phyloP scores from a whole-genome alignment of 2,329 filamentous ascomycete genomes.

The Alternaria panax region DNA sequence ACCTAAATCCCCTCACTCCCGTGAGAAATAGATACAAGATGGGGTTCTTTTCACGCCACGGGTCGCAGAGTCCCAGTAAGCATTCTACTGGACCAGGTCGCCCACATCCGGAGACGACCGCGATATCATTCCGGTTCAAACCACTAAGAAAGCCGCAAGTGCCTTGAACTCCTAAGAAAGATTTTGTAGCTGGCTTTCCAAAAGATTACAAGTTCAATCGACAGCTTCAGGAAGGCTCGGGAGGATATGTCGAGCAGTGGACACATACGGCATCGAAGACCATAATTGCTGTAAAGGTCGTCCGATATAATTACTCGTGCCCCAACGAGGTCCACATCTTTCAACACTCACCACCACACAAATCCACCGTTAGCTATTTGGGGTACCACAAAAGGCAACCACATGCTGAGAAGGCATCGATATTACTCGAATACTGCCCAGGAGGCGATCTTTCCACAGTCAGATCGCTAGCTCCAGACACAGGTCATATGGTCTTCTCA shows the following conservation, averaged over 20 bases:
- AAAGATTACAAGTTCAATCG: neutral
- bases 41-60: neutral
- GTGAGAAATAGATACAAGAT: neutral
- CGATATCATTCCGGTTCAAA: neutral
- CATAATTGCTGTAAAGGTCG: conserved; percentile 24
- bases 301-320: neutral
- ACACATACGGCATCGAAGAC: conserved; percentile 2
- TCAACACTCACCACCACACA: conserved; percentile 15
- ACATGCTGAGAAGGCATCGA: neutral
- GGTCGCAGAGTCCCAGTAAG: neutral
- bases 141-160: neutral
- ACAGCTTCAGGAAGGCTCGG: conserved; percentile 13
- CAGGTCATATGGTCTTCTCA: conserved; percentile 4
- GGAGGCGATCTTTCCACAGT: conserved; percentile 24
- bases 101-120: neutral
- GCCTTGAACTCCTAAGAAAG: neutral
- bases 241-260: conserved; percentile 23
- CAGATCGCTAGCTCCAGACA: neutral
- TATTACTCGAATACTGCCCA: conserved; percentile 25
- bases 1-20: neutral
- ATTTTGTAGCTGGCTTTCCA: neutral
- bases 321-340: conserved; percentile 23
- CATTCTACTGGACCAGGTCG: neutral
- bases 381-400: conserved; percentile 11
- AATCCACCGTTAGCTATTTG: conserved; percentile 17